A percentile compares a stretch with the other conserved stretches of the same genome.
These are phyloP conservation scores for Ilyonectria robusta DNA, from an alignment of 2,329 filamentous ascomycete genomes.

Conservation along the genomic window DNA sequence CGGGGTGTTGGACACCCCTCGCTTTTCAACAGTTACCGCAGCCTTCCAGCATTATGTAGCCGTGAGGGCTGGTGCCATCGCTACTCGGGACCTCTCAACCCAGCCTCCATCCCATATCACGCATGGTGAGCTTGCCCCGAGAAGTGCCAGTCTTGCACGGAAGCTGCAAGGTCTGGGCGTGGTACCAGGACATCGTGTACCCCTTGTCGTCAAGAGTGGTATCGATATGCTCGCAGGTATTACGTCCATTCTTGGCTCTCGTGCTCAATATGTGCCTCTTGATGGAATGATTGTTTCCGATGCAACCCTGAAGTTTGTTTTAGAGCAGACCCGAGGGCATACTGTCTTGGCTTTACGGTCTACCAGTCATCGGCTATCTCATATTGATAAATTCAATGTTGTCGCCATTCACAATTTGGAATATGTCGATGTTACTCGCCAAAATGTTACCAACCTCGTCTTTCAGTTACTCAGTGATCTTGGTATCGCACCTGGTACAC, in stretches of 20 bases:
- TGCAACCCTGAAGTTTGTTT: constrained; percentile 63
- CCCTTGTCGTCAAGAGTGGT: constrained; percentile 67
- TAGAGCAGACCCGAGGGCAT: constrained; percentile 60
- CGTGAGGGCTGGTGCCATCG: constrained; percentile 54
- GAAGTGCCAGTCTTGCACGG: constrained; percentile 54
- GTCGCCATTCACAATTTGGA: constrained; percentile 49
- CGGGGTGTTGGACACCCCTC: constrained; percentile 25
- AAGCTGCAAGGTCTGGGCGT: constrained; percentile 57
- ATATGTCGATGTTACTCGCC: constrained; percentile 67
- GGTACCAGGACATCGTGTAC: constrained; percentile 62
- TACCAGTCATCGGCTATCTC: constrained; percentile 48
- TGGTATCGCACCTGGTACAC: constrained; percentile 63
- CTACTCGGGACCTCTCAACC: constrained; percentile 55
- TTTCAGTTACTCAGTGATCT: constrained; percentile 65
- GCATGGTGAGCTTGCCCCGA: constrained; percentile 60
- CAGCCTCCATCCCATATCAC: constrained; percentile 53
- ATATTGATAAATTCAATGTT: constrained; percentile 38
- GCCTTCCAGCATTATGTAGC: constrained; percentile 55
- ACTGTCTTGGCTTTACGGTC: constrained; percentile 61
- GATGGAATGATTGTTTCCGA: constrained; percentile 69
- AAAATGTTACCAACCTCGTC: constrained; percentile 68
- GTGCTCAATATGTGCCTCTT: constrained; percentile 72
- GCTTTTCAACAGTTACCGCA: not conserved
- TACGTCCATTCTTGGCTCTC: constrained; percentile 67
- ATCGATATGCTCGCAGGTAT: constrained; percentile 71